Evolutionary conservation across 2,329 filamentous ascomycete species (phyloP).

Genomic region (Rhexocercosporidium sp.): DNA sequence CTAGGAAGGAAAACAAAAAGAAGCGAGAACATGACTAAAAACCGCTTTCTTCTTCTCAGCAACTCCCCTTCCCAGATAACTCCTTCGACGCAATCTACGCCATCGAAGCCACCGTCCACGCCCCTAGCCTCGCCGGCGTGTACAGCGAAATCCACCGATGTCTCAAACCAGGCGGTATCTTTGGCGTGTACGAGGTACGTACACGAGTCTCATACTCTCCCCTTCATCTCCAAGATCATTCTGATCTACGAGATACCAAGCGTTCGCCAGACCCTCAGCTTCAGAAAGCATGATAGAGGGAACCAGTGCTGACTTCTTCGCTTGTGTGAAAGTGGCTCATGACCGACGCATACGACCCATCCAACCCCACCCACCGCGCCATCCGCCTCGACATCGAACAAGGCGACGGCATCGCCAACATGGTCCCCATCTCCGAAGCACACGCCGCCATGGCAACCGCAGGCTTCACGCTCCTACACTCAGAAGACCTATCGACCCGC

Average conservation of each 20-base stretch:
- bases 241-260: not conserved
- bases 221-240: not conserved
- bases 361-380: conserved; percentile 82
- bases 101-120: conserved; percentile 96
- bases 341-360: conserved; percentile 93
- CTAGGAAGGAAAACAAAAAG: not conserved
- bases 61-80: conserved; percentile 95
- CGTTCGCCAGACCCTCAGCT: not conserved
- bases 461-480: conserved; percentile 81
- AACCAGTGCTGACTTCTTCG: not conserved
- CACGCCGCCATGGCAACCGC: conserved; percentile 83
- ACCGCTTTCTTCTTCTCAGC: conserved; percentile 50
- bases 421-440: conserved; percentile 86
- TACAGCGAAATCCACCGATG: conserved; percentile 96
- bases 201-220: no score
- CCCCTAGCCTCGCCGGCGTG: conserved; percentile 86
- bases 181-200: conserved; percentile 84
- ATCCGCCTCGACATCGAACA: conserved; percentile 95
- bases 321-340: conserved; percentile 89
- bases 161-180: conserved; percentile 92
- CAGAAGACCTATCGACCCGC: conserved; percentile 85
- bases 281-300: not conserved
- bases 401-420: conserved; percentile 96
- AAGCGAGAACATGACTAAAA: not conserved
- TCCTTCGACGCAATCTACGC: conserved; percentile 94